Percentiles rank a stretch among this genome's conserved stretches.
Evolutionary conservation across 345 rosid genomes (phyloP).

Genomic region (Crucihimalaya himalaica): DNA sequence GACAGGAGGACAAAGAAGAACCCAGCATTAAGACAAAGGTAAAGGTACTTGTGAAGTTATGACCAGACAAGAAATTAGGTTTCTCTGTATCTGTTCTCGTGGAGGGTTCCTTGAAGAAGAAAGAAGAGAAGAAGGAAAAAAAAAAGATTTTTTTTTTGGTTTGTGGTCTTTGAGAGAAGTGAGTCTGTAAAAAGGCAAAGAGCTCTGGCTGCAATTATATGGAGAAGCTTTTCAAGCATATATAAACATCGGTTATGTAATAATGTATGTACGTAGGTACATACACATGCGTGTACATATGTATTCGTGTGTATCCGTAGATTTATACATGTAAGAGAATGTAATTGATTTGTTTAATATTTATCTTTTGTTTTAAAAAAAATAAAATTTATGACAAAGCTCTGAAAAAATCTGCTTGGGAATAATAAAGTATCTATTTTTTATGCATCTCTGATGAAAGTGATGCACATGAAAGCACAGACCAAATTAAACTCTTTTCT

Average conservation of each 20-base stretch:
- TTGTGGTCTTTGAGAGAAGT: conserved; percentile 37
- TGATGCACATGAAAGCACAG: conserved; percentile 43
- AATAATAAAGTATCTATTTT: conserved; percentile 46
- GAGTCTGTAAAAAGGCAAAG: conserved; percentile 37
- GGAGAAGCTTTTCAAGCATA: conserved; percentile 43
- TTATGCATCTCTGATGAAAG: conserved; percentile 42
- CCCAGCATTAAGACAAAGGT: conserved; percentile 24
- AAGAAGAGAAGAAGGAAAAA: conserved; percentile 32
- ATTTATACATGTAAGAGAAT: conserved; percentile 46
- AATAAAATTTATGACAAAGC: conserved; percentile 15
- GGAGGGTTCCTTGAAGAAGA: conserved; percentile 43
- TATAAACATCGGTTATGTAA: conserved; percentile 33
- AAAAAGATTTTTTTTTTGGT: conserved; percentile 41
- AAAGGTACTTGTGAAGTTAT: conserved; percentile 37
- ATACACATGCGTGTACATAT: conserved; percentile 37
- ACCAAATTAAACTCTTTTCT: not conserved
- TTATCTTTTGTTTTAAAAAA: not conserved
- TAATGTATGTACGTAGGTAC: conserved; percentile 22
- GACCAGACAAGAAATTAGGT: conserved; percentile 43
- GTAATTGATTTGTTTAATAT: conserved; percentile 16
- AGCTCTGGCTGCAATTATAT: conserved; percentile 51
- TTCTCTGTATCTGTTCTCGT: conserved; percentile 32
- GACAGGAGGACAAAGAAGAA: conserved; percentile 42
- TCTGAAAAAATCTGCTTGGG: conserved; percentile 40
- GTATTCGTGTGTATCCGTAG: conserved; percentile 42